These are phyloP conservation scores for Arthrobotrys iridis DNA, from an alignment of 2,329 filamentous ascomycete species.

Conservation along the genomic window DNA sequence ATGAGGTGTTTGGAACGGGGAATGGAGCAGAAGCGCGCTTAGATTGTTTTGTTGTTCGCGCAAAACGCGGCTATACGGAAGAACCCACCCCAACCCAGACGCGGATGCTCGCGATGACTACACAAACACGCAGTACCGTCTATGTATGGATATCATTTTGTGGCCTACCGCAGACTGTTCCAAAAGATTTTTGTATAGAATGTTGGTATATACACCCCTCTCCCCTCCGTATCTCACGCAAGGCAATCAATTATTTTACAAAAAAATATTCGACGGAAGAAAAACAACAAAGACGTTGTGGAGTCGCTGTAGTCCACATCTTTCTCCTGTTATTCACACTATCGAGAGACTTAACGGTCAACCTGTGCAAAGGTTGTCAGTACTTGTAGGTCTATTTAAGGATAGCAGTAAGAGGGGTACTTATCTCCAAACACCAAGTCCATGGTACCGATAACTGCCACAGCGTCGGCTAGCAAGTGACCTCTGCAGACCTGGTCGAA, in stretches of 20 bases:
- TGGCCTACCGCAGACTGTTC: background rate
- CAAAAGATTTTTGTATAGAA: slow-evolving; percentile 18
- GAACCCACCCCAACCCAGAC: slow-evolving; percentile 4
- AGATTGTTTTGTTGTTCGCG: slow-evolving; percentile 52
- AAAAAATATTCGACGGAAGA: slow-evolving; percentile 15
- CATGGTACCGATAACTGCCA: slow-evolving; percentile 80
- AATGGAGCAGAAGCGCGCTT: slow-evolving; percentile 53
- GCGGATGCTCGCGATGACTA: background rate
- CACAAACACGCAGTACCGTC: too few species aligned
- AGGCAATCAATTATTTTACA: slow-evolving; percentile 52
- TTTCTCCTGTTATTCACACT: background rate
- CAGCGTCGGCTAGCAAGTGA: slow-evolving; percentile 93
- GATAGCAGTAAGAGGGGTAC: background rate
- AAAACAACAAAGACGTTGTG: background rate
- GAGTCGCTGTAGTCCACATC: background rate
- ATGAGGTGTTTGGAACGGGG: slow-evolving; percentile 52
- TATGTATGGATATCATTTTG: background rate
- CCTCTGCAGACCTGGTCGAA: slow-evolving; percentile 94
- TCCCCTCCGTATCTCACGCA: background rate
- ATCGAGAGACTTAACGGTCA: slow-evolving; percentile 35
- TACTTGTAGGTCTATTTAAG: background rate
- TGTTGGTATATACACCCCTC: slow-evolving; percentile 41
- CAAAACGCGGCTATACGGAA: slow-evolving; percentile 40
- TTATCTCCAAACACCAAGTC: slow-evolving; percentile 83
- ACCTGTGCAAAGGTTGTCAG: slow-evolving; percentile 54